These are phyloP conservation scores for Cyamopsis tetragonoloba DNA, from an alignment of 306 rosid genomes.

Conservation along the genomic window DNA sequence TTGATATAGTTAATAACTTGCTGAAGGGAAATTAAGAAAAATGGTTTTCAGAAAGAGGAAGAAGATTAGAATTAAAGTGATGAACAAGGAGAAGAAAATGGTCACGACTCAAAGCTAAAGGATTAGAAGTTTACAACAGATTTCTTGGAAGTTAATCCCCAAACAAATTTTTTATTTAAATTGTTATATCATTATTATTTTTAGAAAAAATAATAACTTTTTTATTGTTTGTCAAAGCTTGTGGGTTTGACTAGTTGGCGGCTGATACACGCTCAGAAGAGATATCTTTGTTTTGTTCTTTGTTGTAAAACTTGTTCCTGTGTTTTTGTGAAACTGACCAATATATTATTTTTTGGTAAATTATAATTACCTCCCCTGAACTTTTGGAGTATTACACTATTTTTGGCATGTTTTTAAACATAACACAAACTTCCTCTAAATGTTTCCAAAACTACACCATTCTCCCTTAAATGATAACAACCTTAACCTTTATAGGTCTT, in stretches of 20 bases:
- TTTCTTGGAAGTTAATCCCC: constrained; percentile 42
- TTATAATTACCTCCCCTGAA: too few species aligned
- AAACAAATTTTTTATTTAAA: background rate
- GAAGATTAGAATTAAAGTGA: constrained; percentile 55
- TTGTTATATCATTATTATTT: background rate
- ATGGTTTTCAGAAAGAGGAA: too few species aligned
- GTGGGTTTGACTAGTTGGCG: constrained; percentile 81
- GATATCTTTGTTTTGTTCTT: background rate
- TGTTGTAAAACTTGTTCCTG: too few species aligned
- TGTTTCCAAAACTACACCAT: too few species aligned
- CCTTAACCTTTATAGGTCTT: too few species aligned
- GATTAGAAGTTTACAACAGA: background rate
- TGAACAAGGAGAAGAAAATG: constrained; percentile 24
- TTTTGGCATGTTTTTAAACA: too few species aligned
- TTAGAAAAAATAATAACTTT: background rate
- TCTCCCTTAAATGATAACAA: too few species aligned
- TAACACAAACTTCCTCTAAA: too few species aligned
- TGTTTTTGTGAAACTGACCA: background rate
- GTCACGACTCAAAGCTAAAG: constrained; percentile 46
- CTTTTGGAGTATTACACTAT: too few species aligned
- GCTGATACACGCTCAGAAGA: constrained; percentile 26
- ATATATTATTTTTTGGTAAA: too few species aligned
- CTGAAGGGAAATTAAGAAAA: too few species aligned
- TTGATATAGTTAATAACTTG: too few species aligned
- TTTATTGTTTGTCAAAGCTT: constrained; percentile 43